A percentile compares a stretch with the other conserved stretches of the same genome.
These are phyloP conservation scores for Starmerella scarabaei DNA, from an alignment of 805 yeast genomes.

Conservation along the genomic window DNA sequence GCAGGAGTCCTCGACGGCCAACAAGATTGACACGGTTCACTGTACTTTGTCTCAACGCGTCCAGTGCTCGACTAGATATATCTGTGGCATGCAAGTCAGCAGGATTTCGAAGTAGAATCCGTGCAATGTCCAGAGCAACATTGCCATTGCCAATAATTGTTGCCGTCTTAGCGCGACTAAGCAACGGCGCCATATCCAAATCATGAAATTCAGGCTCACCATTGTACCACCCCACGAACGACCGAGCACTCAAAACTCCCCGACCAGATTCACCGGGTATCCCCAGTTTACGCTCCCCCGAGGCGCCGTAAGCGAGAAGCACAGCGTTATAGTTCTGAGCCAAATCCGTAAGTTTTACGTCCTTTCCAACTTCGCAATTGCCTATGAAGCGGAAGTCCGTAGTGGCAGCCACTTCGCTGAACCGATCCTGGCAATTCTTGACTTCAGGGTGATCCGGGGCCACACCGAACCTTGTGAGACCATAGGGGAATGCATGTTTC, in stretches of 20 bases:
- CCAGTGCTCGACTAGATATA: slow-evolving; percentile 49
- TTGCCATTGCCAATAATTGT: slow-evolving; percentile 93
- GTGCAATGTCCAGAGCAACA: slow-evolving; percentile 83
- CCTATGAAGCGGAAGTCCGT: slow-evolving; percentile 50
- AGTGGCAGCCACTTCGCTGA: slow-evolving; percentile 36
- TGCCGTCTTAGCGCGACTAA: slow-evolving; percentile 49
- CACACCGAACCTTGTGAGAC: slow-evolving; percentile 87
- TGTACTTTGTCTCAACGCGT: slow-evolving; percentile 36
- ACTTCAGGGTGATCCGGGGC: slow-evolving; percentile 99
- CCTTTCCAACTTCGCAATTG: slow-evolving; percentile 53
- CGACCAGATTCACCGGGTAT: slow-evolving; percentile 46
- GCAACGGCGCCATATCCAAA: slow-evolving; percentile 36
- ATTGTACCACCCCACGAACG: slow-evolving; percentile 93
- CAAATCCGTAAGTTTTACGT: slow-evolving; percentile 40
- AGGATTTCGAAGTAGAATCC: slow-evolving; percentile 54
- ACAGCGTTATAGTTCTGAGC: slow-evolving; percentile 53
- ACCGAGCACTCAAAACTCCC: slow-evolving; percentile 68
- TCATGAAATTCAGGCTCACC: slow-evolving; percentile 57
- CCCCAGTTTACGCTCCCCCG: slow-evolving; percentile 39
- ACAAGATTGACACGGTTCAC: slow-evolving; percentile 59
- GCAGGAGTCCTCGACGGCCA: slow-evolving; percentile 75
- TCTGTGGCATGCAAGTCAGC: slow-evolving; percentile 58
- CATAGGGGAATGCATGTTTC: slow-evolving; percentile 77
- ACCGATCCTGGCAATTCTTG: slow-evolving; percentile 55
- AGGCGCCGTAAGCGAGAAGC: slow-evolving; percentile 68